Evolutionary conservation across 129 eudicot genomes (phyloP).

Genomic region (Flaveria sonorensis): DNA sequence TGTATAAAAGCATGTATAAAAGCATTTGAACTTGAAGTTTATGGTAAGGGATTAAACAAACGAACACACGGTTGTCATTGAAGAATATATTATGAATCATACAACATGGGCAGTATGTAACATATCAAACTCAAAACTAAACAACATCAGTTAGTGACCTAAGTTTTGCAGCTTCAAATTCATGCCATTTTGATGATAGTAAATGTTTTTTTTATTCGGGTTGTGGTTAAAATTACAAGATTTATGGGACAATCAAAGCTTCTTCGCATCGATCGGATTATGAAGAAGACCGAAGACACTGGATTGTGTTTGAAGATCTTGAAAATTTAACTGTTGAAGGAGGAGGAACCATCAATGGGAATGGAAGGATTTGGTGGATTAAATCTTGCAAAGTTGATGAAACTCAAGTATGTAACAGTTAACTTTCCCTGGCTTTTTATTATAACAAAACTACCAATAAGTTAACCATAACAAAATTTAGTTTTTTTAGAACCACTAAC

Average conservation of each 20-base stretch:
- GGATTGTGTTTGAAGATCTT: slow-evolving; percentile 67
- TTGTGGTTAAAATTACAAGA: slow-evolving; percentile 36
- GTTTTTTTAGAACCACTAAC: too few relatives aligned
- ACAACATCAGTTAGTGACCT: slow-evolving; percentile 35
- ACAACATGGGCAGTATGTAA: slow-evolving; percentile 15
- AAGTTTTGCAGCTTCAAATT: slow-evolving; percentile 20
- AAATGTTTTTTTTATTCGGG: background rate
- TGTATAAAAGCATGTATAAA: background rate
- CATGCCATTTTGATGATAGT: slow-evolving; percentile 31
- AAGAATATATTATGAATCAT: slow-evolving; percentile 30
- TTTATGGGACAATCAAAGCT: slow-evolving; percentile 71
- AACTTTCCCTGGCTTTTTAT: background rate
- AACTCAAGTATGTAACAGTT: slow-evolving; percentile 43
- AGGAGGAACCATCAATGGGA: slow-evolving; percentile 85
- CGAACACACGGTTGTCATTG: slow-evolving; percentile 28
- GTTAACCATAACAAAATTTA: too few relatives aligned
- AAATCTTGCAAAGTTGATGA: slow-evolving; percentile 80
- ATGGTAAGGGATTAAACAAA: slow-evolving; percentile 24
- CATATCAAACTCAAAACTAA: slow-evolving; percentile 19
- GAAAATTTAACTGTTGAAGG: slow-evolving; percentile 54
- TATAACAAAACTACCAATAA: background rate
- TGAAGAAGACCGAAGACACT: slow-evolving; percentile 36
- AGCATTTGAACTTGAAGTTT: slow-evolving; percentile 22
- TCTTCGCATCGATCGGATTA: slow-evolving; percentile 49
- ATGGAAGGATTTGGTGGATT: slow-evolving; percentile 86